Evolutionary conservation across 768 basidiomycete genomes (phyloP).

Genomic region (Lactarius indigo): DNA sequence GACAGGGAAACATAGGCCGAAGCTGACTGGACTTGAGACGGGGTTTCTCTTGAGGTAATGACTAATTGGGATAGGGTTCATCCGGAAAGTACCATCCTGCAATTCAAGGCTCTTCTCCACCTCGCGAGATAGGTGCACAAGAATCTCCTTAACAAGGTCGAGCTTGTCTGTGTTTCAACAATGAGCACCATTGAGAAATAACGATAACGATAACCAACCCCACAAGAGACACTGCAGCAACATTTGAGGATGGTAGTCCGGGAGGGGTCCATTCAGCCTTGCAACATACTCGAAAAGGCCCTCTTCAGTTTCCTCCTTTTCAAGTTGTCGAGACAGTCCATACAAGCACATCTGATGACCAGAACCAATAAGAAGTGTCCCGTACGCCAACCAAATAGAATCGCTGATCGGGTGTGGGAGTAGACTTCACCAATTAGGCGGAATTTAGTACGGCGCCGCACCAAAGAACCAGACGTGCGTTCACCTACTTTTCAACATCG

Average conservation of each 20-base stretch:
- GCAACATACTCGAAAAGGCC: slow-evolving; percentile 83
- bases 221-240: slow-evolving; percentile 87
- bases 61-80: slow-evolving; percentile 55
- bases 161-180: slow-evolving; percentile 58
- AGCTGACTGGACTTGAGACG: slow-evolving; percentile 26
- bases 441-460: background rate
- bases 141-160: slow-evolving; percentile 79
- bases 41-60: slow-evolving; percentile 47
- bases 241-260: slow-evolving; percentile 93
- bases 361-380: slow-evolving; percentile 76
- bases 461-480: background rate
- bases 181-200: background rate
- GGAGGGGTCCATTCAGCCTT: slow-evolving; percentile 77
- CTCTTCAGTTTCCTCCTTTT: slow-evolving; percentile 32
- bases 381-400: slow-evolving; percentile 87
- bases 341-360: slow-evolving; percentile 83
- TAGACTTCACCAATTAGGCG: slow-evolving; percentile 29
- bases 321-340: slow-evolving; percentile 42
- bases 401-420: slow-evolving; percentile 79
- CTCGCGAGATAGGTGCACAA: slow-evolving; percentile 58
- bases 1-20: background rate
- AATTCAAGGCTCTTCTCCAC: slow-evolving; percentile 35
- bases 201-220: slow-evolving; percentile 50
- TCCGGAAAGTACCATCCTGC: slow-evolving; percentile 30
- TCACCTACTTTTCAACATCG: slow-evolving; percentile 63